Evolutionary conservation across 768 basidiomycete species (phyloP), one percentile per base, ranked within the genome.

Genomic region (Boletus sp.): DNA sequence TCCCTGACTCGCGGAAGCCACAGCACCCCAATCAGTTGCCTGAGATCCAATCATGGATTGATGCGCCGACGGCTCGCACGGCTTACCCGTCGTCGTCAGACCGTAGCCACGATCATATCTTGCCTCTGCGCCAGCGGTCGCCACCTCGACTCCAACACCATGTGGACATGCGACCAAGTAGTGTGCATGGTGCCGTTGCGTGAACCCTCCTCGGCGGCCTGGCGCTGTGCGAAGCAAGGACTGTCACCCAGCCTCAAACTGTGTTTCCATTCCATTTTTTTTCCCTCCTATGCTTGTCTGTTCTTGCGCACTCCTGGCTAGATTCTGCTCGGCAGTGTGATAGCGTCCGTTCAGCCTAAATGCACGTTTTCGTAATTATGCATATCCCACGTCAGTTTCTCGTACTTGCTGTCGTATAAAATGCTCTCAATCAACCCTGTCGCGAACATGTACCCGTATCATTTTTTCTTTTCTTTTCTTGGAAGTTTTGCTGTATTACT

Each of bases 11-110:
- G 27, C 65, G 71, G 46, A 66, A 66, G 47, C 50, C 66, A 38
- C 69, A 70, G 32, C 68, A 72, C 55, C 62, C 66, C 4, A 74
- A 72, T 58, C 73, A 72, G 50, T 59, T 81, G 32, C 78, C 80
- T 25, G 78, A 75, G 55, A 72, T 81, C 43, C 77, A 78, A 61
- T 69, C 77, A 34, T 79, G 80, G 75, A 76, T 77, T 59, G 73
- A 72, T 66, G 60, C 69, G 14, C 63, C 70, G 39, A 59, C 70
- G 1, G 46, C 54, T 19, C 71, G 64, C 50, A 57, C 64, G 13
- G 67, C 62, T 21, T 69, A 67, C 45, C 60, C 60, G 1, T 61
- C 71, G 2, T 62, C 69, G 25, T 62, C 67, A 11, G 70, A 73
- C 50, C 70, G 70, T n/a, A 45, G 45, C 19, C 71, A 72, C 21